phyloP scores from a whole-genome alignment of 768 basidiomycete species.

The Piloderma croceum region DNA sequence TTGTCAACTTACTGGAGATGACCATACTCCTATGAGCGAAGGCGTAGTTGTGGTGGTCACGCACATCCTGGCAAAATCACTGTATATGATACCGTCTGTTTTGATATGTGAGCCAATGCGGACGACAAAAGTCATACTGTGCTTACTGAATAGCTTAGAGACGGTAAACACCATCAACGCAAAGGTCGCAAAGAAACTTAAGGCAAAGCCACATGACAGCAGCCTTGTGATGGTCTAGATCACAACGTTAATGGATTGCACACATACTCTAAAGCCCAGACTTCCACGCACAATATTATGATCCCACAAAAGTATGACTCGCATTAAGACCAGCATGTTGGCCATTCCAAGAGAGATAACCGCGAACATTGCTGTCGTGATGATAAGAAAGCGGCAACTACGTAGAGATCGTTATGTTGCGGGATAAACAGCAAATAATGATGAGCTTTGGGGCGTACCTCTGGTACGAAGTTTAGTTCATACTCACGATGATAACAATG shows the following conservation, averaged over 20 bases:
- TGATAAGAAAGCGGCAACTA: constrained; percentile 28
- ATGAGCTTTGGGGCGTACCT: no score
- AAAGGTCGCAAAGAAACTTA: constrained; percentile 21
- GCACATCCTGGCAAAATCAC: constrained; percentile 20
- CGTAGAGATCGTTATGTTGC: no score
- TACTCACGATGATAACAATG: neutral
- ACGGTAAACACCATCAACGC: constrained; percentile 20
- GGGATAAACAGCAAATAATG: no score
- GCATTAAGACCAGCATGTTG: constrained; percentile 29
- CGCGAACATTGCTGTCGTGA: constrained; percentile 16
- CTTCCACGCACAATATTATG: no score
- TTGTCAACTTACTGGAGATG: constrained; percentile 30
- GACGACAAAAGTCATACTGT: neutral
- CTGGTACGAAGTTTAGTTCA: no score
- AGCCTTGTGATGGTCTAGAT: constrained; percentile 16
- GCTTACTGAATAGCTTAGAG: constrained; percentile 21
- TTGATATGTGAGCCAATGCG: no score
- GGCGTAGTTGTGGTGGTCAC: constrained; percentile 15
- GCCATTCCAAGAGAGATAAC: constrained; percentile 25
- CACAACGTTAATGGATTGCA: constrained; percentile 13
- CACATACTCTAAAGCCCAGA: no score
- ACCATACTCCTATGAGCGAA: constrained; percentile 24
- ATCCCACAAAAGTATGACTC: constrained; percentile 34
- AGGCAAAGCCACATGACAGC: constrained; percentile 21
- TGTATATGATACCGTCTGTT: constrained; percentile 23